phyloP scores from a whole-genome alignment of 352 stramenopile genomes.

The Halophytophthora batemanensis region DNA sequence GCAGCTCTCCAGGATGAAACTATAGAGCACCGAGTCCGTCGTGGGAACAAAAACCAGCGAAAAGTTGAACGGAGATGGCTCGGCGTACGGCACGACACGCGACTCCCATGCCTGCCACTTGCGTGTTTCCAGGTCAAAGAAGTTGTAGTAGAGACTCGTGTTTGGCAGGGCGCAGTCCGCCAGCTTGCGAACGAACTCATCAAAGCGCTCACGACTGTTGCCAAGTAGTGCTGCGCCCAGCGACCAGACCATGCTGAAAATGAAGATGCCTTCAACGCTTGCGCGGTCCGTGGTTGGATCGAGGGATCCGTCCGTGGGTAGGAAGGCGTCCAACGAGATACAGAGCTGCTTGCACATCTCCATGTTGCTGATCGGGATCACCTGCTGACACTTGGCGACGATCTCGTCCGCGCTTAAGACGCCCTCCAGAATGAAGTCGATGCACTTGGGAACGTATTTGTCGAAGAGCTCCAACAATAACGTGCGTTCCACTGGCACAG shows the following conservation, averaged over 20 bases:
- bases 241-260: constrained; percentile 94
- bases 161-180: constrained; percentile 72
- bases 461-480: constrained; percentile 90
- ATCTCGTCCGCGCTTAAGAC: constrained; percentile 87
- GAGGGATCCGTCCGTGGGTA: constrained; percentile 47
- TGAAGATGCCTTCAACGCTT: constrained; percentile 89
- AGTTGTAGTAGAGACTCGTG: constrained; percentile 84
- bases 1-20: constrained; percentile 85
- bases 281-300: constrained; percentile 44
- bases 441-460: constrained; percentile 89
- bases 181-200: constrained; percentile 90
- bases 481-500: constrained; percentile 39
- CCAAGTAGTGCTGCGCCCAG: constrained; percentile 87
- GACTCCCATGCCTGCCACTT: constrained; percentile 92
- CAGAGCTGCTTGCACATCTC: constrained; percentile 96
- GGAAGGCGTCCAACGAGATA: constrained; percentile 88
- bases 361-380: constrained; percentile 93
- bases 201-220: constrained; percentile 76
- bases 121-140: constrained; percentile 87
- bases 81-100: constrained; percentile 82
- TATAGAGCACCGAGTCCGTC: constrained; percentile 94
- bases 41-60: constrained; percentile 95
- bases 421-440: constrained; percentile 93
- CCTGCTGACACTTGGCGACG: constrained; percentile 87
- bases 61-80: constrained; percentile 93